Percentiles rank a stretch among this genome's conserved stretches.
These are phyloP conservation scores for Debaryomyces nepalensis DNA, from an alignment of 1,139 yeast species.

Conservation along the genomic window DNA sequence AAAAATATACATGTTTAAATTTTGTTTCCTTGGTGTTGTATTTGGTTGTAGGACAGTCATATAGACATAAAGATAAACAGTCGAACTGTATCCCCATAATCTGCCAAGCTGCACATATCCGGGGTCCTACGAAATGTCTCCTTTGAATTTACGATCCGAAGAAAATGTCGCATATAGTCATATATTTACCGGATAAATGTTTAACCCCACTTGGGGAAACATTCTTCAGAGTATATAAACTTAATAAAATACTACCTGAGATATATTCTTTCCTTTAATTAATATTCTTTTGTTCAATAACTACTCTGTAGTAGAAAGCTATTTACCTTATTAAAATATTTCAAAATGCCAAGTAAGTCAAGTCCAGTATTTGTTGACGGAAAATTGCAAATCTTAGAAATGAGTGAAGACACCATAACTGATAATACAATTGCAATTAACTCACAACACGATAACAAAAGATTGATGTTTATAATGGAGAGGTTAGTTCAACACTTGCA, in stretches of 20 bases:
- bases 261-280: too few relatives aligned
- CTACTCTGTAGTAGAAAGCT: constrained; percentile 1
- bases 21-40: too few relatives aligned
- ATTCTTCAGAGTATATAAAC: neutral
- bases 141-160: too few relatives aligned
- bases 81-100: too few relatives aligned
- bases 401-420: constrained; percentile 36
- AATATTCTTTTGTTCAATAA: too few relatives aligned
- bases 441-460: constrained; percentile 27
- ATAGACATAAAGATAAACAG: too few relatives aligned
- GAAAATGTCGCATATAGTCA: neutral
- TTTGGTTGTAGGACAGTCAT: too few relatives aligned
- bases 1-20: too few relatives aligned
- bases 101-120: too few relatives aligned
- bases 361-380: constrained; percentile 9
- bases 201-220: constrained; percentile 5
- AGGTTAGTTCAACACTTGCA: constrained; percentile 34
- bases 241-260: neutral
- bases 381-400: constrained; percentile 18
- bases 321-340: neutral
- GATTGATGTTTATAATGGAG: constrained; percentile 31
- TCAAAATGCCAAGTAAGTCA: constrained; percentile 6
- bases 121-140: too few relatives aligned
- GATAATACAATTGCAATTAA: constrained; percentile 31
- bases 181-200: constrained; percentile 1